Evolutionary conservation across 2,329 filamentous ascomycete genomes (phyloP).

Genomic region (Fusarium praegraminearum): DNA sequence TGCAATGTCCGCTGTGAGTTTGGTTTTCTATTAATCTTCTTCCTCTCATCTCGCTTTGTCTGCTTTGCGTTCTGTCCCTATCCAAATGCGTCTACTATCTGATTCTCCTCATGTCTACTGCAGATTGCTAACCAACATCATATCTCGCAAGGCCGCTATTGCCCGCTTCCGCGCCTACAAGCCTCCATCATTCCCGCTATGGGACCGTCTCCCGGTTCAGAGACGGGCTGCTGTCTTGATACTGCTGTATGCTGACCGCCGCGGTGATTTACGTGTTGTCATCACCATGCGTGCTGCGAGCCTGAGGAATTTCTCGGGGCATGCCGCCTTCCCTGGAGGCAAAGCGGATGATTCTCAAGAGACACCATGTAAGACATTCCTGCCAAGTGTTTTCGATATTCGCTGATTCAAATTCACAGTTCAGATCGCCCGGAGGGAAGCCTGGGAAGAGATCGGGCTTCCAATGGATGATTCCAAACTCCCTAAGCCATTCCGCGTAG

Average conservation of each 20-base stretch:
- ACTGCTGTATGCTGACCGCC: constrained; percentile 85
- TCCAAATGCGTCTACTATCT: constrained; percentile 32
- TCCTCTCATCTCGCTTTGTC: not conserved
- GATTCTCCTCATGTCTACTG: constrained; percentile 9
- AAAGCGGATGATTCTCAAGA: constrained; percentile 71
- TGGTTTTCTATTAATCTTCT: not conserved
- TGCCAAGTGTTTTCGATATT: not conserved
- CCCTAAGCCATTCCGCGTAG: constrained; percentile 82
- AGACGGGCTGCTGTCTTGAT: constrained; percentile 89
- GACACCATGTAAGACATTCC: constrained; percentile 65
- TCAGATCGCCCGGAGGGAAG: constrained; percentile 88
- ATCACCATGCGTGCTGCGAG: constrained; percentile 75
- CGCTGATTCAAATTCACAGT: constrained; percentile 59
- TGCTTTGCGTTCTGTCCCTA: not conserved
- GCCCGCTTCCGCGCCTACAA: constrained; percentile 71
- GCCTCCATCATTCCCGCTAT: constrained; percentile 70
- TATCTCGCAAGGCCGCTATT: constrained; percentile 64
- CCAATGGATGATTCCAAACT: constrained; percentile 77
- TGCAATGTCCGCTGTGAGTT: constrained; percentile 65
- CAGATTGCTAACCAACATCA: constrained; percentile 33
- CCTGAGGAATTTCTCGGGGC: constrained; percentile 79
- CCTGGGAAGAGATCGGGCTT: constrained; percentile 92
- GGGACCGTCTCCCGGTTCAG: constrained; percentile 70
- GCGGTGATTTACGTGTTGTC: constrained; percentile 80
- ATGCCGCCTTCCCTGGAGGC: constrained; percentile 88